A percentile compares a stretch with the other conserved stretches of the same genome.
Conservation (phyloP, 164 flowering plant genomes). For the Aristolochia fimbriata region DNA sequence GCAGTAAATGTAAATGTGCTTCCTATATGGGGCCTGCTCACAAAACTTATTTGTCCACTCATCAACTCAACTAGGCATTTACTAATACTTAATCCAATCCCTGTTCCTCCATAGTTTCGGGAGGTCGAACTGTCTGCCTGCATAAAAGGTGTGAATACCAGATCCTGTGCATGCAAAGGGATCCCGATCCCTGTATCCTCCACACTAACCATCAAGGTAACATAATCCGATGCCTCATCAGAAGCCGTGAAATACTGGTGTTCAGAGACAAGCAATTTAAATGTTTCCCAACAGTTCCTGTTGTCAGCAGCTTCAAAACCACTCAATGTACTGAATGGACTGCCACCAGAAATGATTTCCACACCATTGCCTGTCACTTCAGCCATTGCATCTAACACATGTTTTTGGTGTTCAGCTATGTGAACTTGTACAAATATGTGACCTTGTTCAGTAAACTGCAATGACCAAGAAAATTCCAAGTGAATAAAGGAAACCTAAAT, state of each 20-base stretch:
- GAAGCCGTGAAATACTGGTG: conserved; percentile 7
- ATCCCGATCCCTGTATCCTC: conserved; percentile 96
- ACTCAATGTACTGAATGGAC: conserved; percentile 57
- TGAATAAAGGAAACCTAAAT: too few species aligned
- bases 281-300: conserved; percentile 51
- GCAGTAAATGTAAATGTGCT: conserved; percentile 87
- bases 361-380: conserved; percentile 33
- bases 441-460: conserved; percentile 84
- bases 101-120: conserved; percentile 83
- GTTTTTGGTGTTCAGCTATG: conserved; percentile 44
- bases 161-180: conserved; percentile 58
- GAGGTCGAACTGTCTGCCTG: conserved; percentile 97
- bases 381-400: conserved; percentile 23
- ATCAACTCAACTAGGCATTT: conserved; percentile 86
- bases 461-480: conserved; percentile 1
- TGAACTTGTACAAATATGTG: conserved; percentile 89
- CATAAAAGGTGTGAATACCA: conserved; percentile 86
- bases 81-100: conserved; percentile 88
- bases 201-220: conserved; percentile 55
- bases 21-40: conserved; percentile 71
- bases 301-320: conserved; percentile 77
- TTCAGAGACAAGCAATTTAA: conserved; percentile 36
- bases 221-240: conserved; percentile 29
- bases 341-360: conserved; percentile 15
- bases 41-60: conserved; percentile 77